phyloP scores from a whole-genome alignment of 2,329 filamentous ascomycete genomes.

The Chalara sp. region DNA sequence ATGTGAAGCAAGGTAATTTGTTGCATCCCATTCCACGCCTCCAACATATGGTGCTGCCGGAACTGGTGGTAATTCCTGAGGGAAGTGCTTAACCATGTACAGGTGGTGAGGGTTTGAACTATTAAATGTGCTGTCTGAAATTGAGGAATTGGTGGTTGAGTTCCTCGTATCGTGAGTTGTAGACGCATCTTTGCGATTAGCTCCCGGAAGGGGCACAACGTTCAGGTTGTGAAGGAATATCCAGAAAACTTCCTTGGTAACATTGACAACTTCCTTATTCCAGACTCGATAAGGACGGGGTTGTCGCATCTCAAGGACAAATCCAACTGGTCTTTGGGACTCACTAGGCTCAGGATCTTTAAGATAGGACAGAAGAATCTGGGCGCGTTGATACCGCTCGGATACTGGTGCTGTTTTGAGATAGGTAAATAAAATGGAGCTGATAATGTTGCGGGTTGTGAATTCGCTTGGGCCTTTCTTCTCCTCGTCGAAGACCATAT shows the following conservation, averaged over 20 bases:
- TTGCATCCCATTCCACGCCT: slow-evolving; percentile 97
- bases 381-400: slow-evolving; percentile 62
- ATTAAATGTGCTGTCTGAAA: slow-evolving; percentile 27
- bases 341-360: slow-evolving; percentile 73
- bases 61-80: slow-evolving; percentile 78
- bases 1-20: slow-evolving; percentile 89
- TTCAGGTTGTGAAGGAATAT: slow-evolving; percentile 96
- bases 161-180: background rate
- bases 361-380: slow-evolving; percentile 70
- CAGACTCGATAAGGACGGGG: slow-evolving; percentile 86
- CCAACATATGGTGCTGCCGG: slow-evolving; percentile 94
- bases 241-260: slow-evolving; percentile 98
- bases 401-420: slow-evolving; percentile 59
- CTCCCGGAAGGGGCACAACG: slow-evolving; percentile 59
- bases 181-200: slow-evolving; percentile 26
- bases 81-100: slow-evolving; percentile 70
- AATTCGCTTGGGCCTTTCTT: slow-evolving; percentile 97
- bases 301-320: slow-evolving; percentile 83
- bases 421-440: slow-evolving; percentile 83
- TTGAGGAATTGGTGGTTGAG: slow-evolving; percentile 20
- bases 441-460: slow-evolving; percentile 83
- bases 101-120: slow-evolving; percentile 37
- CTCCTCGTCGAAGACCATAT: slow-evolving; percentile 94
- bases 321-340: slow-evolving; percentile 69
- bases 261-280: slow-evolving; percentile 86